Base-by-base conservation (phyloP, 306 rosid genomes). In the Medicago lupulina region DNA sequence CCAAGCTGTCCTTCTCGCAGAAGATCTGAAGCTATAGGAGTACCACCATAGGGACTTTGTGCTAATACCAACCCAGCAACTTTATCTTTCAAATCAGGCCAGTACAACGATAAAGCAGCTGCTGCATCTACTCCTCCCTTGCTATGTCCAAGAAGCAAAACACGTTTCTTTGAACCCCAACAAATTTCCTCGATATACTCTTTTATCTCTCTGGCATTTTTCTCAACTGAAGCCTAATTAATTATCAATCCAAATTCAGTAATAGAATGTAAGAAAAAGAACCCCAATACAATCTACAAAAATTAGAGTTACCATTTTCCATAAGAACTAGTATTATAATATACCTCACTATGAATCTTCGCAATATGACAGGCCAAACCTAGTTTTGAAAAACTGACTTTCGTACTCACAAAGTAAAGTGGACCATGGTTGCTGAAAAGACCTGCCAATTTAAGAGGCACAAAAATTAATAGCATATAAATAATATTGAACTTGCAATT, bases 121-220 rank as follows among this genome's bases (percentile, higher is more conserved):
- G 99, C 99, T 34, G 98, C 90, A 82, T 96, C 99, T 78, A 96
- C 90, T 88, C 99, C 99, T 69, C 99, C 99, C 83, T 96, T 96
- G 89, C 99, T 96, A 83, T 96, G 99, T 70, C 98, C 99, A 79
- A 92, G 98, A 85, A 95, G 89, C 81, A 96, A 79, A 82, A 92
- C 97, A 70, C 92, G 97, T 70, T 88, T 96, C 4, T 82, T 80
- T 46, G 99, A 90, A 78, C 99, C 98, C 99, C 98, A 92, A 79
- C 89, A 96, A 76, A 96, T 88, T 88, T 96, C 98, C 81, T 96
- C 99, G 19, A 96, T 86, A 67, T 88, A 96, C 73, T 96, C 98
- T 81, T 92, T 96, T 67, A 96, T 86, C 88, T 90, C 98, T 87
- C 83, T 83, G 60, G 99, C 98, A 79, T 96, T 96, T 86, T 90